Evolutionary conservation across 495 filamentous ascomycete genomes (phyloP).

Genomic region (Mytilinidion resinicola): DNA sequence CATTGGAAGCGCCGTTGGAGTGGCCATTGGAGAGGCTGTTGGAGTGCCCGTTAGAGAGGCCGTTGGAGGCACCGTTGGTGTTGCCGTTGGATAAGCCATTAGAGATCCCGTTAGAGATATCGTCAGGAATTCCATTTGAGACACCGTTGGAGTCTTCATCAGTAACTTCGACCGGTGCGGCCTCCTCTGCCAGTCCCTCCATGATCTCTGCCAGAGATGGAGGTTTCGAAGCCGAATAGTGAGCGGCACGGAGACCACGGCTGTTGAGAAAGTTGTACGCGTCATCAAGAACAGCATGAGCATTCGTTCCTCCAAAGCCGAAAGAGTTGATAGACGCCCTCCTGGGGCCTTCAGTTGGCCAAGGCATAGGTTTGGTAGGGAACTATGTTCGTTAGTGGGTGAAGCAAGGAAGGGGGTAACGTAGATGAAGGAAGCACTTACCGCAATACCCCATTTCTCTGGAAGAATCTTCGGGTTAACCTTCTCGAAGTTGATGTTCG

Average conservation of each 20-base stretch:
- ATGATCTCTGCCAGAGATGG: not conserved
- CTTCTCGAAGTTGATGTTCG: constrained; percentile 37
- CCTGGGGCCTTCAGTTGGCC: constrained; percentile 14
- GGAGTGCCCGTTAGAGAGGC: not conserved
- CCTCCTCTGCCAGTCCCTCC: not conserved
- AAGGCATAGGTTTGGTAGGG: not conserved
- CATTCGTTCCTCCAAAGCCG: constrained; percentile 36
- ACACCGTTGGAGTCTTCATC: too few relatives aligned
- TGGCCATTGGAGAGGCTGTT: not conserved
- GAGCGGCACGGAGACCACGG: not conserved
- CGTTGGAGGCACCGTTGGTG: not conserved
- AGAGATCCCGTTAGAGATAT: not conserved
- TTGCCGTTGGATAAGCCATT: not conserved
- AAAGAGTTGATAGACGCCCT: constrained; percentile 37
- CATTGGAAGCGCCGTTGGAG: not conserved
- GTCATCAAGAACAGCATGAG: constrained; percentile 38
- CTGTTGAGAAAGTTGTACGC: constrained; percentile 1
- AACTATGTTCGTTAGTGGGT: not conserved
- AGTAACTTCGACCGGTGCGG: too few relatives aligned
- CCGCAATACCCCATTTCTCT: constrained; percentile 15
- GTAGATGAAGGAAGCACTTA: not conserved
- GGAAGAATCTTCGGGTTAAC: constrained; percentile 33
- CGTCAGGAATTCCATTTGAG: not conserved
- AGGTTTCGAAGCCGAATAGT: not conserved
- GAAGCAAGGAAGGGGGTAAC: too few relatives aligned